Base-by-base conservation (phyloP, 2,329 filamentous ascomycete species). In the Fusarium tanahbumbuense region DNA sequence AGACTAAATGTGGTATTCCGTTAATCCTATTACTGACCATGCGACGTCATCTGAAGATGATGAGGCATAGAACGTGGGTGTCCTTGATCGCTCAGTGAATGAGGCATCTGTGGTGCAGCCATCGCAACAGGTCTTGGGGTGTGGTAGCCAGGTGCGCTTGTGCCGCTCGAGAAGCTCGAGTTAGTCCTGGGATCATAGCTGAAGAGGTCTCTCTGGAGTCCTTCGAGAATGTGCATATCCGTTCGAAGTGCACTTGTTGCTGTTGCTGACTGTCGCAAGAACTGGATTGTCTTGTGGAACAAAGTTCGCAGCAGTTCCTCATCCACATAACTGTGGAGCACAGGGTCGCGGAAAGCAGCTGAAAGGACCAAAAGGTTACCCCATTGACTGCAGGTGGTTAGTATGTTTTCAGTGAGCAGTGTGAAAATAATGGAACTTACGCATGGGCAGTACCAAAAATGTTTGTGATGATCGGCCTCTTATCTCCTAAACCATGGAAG, bases 381-480 rank as follows among this genome's bases (percentile, higher is more conserved):
- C 84, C 97, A 99, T 93, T 99, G 96, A 8, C 94, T 97, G 30
- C 32, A 23, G 8, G 13, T 27, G 22, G 46, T 76, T 47, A 76
- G 74, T 10, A 22, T 28, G 5, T 22, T 50, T 40, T 16, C 40
- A 2, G 28, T 15, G 8, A 16, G 20, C 7, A 13, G 16, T 47
- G 9, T 28, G 12, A 8, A 20, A 57, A 48, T 16, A 32, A 22
- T 30, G 4, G 37, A 15, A 89, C 93, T 88, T 92, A 97, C 93
- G 95, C 94, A 85, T 98, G 95, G 67, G 94, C 92, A 20, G 95
- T 98, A 55, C 95, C 94, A 80, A 97, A 97, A 25, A 97, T 91
- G 75, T 98, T 98, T n/a, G 95, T 98, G 58, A 98, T 90, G 54
- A 98, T 91, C 11, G 92, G 88, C 30, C 93, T 88, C 66, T 87